phyloP scores from a whole-genome alignment of 208 protist species.

The Tritrichomonas foetus region DNA sequence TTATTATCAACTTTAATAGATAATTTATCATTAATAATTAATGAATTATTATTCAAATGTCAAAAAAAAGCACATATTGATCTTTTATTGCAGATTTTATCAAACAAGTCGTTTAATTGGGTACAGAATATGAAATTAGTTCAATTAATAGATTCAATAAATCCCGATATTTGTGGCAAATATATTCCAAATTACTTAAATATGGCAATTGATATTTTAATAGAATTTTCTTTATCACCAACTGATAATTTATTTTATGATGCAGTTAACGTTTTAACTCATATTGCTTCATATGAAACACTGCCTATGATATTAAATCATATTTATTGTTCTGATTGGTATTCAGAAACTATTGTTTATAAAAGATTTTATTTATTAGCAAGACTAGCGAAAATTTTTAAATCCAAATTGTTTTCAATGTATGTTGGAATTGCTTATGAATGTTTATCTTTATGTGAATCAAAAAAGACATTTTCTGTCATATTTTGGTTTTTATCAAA shows the following conservation, averaged over 20 bases:
- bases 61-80: neutral
- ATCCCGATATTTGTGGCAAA: neutral
- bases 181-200: neutral
- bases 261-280: neutral
- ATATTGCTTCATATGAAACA: neutral
- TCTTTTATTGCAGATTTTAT: neutral
- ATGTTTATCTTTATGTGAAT: neutral
- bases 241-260: neutral
- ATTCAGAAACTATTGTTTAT: neutral
- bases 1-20: neutral
- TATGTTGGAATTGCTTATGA: constrained; percentile 1
- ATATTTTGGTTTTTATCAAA: neutral
- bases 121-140: neutral
- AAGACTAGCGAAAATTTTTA: neutral
- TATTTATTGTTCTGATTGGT: neutral
- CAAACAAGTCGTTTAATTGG: neutral
- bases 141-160: neutral
- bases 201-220: neutral
- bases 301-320: neutral
- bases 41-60: neutral
- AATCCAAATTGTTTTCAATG: neutral
- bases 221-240: neutral
- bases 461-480: neutral
- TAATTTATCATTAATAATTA: neutral
- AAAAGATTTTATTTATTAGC: neutral